phyloP scores from a whole-genome alignment of 2,329 filamentous ascomycete genomes.

The Fusarium tanahbumbuense region DNA sequence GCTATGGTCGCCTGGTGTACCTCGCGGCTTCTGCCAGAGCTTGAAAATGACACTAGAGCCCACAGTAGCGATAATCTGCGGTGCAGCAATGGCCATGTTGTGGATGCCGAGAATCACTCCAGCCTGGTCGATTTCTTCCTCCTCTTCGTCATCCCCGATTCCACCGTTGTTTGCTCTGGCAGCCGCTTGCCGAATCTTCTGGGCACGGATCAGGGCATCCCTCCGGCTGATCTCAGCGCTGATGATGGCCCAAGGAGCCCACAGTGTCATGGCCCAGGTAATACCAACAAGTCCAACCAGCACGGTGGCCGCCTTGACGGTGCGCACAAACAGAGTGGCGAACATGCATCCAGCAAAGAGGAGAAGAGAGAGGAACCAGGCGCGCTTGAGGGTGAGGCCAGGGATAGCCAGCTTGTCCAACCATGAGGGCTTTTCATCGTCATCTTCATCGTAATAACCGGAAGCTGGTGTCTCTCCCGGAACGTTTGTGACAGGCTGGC shows the following conservation, averaged over 20 bases:
- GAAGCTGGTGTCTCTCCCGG: slow-evolving; percentile 49
- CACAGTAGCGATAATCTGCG: slow-evolving; percentile 90
- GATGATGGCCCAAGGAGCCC: slow-evolving; percentile 96
- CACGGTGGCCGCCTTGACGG: slow-evolving; percentile 76
- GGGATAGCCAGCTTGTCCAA: slow-evolving; percentile 78
- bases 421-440: slow-evolving; percentile 54
- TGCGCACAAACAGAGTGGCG: slow-evolving; percentile 81
- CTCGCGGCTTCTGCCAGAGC: slow-evolving; percentile 86
- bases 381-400: slow-evolving; percentile 85
- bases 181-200: slow-evolving; percentile 44
- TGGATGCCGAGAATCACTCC: slow-evolving; percentile 94
- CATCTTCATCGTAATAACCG: slow-evolving; percentile 48
- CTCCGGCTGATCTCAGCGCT: slow-evolving; percentile 89
- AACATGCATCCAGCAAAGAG: slow-evolving; percentile 86
- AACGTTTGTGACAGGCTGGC: slow-evolving; percentile 50
- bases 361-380: slow-evolving; percentile 88
- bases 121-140: slow-evolving; percentile 78
- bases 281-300: slow-evolving; percentile 87
- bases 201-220: slow-evolving; percentile 68
- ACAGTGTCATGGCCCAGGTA: slow-evolving; percentile 91
- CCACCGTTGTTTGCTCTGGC: slow-evolving; percentile 21
- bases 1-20: slow-evolving; percentile 84
- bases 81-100: slow-evolving; percentile 92
- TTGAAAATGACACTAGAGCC: slow-evolving; percentile 87
- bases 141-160: slow-evolving; percentile 47